A percentile compares a stretch with the other conserved stretches of the same genome.
Conservation (phyloP, 805 yeast genomes). For the Metschnikowia gruessii region DNA sequence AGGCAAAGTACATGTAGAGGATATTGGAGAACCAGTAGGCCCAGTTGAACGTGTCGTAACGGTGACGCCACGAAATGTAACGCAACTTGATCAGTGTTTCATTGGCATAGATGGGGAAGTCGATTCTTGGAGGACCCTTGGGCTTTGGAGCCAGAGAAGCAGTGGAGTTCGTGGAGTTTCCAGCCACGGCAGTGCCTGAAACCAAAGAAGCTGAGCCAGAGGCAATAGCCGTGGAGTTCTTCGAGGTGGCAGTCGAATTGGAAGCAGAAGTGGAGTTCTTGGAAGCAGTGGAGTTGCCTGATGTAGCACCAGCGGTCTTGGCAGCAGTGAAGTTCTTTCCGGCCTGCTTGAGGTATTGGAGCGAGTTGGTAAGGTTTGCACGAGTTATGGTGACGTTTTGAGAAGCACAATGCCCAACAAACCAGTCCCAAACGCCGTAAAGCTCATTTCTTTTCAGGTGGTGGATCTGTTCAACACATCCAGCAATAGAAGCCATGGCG, state of each 20-base stretch:
- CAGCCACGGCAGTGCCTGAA: background rate
- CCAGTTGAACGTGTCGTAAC: conserved; percentile 14
- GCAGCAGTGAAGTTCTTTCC: conserved; percentile 9
- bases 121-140: conserved; percentile 4
- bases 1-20: conserved; percentile 16
- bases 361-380: background rate
- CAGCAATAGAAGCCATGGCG: conserved; percentile 11
- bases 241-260: background rate
- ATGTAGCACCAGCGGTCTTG: background rate
- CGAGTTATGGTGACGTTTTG: background rate
- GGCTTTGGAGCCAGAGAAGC: background rate
- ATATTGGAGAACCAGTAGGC: conserved; percentile 12
- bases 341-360: background rate
- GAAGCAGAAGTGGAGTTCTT: background rate
- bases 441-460: background rate
- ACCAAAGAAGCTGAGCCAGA: background rate
- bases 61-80: conserved; percentile 6
- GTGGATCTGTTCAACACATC: background rate
- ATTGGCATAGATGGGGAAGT: conserved; percentile 13
- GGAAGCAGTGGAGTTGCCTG: background rate
- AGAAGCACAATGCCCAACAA: background rate
- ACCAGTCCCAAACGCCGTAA: background rate
- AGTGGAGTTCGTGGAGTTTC: background rate
- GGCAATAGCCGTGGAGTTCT: too few species aligned
- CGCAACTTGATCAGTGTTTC: conserved; percentile 2